Evolutionary conservation across 768 basidiomycete species (phyloP).

Genomic region (Crassisporium funariophilum): DNA sequence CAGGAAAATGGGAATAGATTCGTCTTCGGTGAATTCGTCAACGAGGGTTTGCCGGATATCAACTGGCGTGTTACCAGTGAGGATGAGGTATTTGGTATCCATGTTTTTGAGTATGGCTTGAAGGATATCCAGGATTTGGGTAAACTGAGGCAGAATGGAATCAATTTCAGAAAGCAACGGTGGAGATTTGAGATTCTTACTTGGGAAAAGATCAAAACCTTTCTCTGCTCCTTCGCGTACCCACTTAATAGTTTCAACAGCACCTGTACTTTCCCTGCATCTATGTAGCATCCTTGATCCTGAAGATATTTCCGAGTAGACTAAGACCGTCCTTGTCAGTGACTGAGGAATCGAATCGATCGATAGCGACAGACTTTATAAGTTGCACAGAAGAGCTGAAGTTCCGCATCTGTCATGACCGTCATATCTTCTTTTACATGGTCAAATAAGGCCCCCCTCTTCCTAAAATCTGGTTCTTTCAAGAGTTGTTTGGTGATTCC

Average conservation of each 20-base stretch:
- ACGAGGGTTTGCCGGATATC: slow-evolving; percentile 92
- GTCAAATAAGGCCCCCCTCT: slow-evolving; percentile 75
- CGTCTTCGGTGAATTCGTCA: slow-evolving; percentile 92
- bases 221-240: slow-evolving; percentile 69
- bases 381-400: slow-evolving; percentile 81
- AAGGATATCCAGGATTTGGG: slow-evolving; percentile 93
- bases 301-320: slow-evolving; percentile 77
- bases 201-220: slow-evolving; percentile 94
- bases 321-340: slow-evolving; percentile 35
- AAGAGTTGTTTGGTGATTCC: slow-evolving; percentile 80
- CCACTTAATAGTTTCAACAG: slow-evolving; percentile 70
- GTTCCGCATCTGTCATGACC: slow-evolving; percentile 97
- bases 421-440: slow-evolving; percentile 97
- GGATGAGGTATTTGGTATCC: slow-evolving; percentile 72
- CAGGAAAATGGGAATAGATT: slow-evolving; percentile 84
- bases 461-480: slow-evolving; percentile 91
- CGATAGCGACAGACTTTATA: slow-evolving; percentile 67
- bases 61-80: slow-evolving; percentile 93
- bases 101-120: slow-evolving; percentile 77
- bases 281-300: slow-evolving; percentile 71
- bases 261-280: slow-evolving; percentile 85
- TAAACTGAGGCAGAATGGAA: slow-evolving; percentile 61
- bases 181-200: slow-evolving; percentile 42
- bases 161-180: not conserved
- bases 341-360: not conserved